Conservation (phyloP, 129 eudicot species). For the Smallanthus sonchifolius region DNA sequence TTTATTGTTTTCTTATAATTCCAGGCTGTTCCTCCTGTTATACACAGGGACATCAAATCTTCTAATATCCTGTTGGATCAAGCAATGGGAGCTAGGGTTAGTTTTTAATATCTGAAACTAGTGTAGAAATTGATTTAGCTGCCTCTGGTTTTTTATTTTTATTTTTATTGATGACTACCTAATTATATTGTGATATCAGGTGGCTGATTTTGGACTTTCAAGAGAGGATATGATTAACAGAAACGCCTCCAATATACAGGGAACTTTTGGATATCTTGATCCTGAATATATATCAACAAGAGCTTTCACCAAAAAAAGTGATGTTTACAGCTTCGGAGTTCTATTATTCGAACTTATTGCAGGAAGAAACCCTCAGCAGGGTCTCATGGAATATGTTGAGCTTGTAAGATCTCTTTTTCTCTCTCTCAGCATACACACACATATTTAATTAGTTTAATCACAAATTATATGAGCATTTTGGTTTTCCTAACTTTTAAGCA, state of each 20-base stretch:
- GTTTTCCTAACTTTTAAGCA: too few species aligned
- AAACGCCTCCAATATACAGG: conserved; percentile 70
- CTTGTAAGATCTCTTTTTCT: conserved; percentile 57
- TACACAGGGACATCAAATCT: conserved; percentile 95
- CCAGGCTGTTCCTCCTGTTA: conserved; percentile 96
- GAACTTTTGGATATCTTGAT: conserved; percentile 96
- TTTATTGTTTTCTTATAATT: conserved; percentile 10
- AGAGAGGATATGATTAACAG: conserved; percentile 86
- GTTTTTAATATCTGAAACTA: conserved; percentile 16
- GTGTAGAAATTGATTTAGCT: neutral
- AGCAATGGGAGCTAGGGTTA: conserved; percentile 92
- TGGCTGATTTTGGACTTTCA: conserved; percentile 96
- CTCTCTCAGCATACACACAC: neutral
- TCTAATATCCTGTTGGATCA: conserved; percentile 93
- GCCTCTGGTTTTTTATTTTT: neutral
- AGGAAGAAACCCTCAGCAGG: conserved; percentile 90
- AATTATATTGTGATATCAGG: conserved; percentile 39
- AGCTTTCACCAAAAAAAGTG: conserved; percentile 90
- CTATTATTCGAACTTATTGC: conserved; percentile 87
- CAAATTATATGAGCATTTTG: too few species aligned
- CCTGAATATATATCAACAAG: conserved; percentile 94
- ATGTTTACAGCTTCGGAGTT: conserved; percentile 90
- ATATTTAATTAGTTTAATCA: neutral
- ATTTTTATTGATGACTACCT: conserved; percentile 5
- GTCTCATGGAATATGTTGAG: conserved; percentile 91